Evolutionary conservation across 768 basidiomycete genomes (phyloP).

Genomic region (Termitomyces sp.): DNA sequence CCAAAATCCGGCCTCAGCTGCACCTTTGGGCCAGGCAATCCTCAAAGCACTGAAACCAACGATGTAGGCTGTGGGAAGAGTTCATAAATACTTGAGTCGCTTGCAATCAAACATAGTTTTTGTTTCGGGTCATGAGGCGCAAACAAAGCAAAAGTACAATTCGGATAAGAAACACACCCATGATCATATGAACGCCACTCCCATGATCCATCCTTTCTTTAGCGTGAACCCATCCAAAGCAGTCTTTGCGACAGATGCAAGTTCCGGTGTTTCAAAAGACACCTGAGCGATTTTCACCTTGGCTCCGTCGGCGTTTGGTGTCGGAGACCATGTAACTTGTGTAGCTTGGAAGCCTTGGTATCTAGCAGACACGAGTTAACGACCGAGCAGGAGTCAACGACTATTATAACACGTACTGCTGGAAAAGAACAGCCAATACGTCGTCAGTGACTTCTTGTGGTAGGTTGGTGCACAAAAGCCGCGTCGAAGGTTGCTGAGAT

Average conservation of each 20-base stretch:
- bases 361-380: conserved; percentile 32
- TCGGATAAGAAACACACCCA: conserved; percentile 9
- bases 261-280: conserved; percentile 66
- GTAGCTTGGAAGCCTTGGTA: conserved; percentile 79
- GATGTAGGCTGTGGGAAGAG: background rate
- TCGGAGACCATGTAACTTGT: conserved; percentile 63
- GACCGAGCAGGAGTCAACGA: no score
- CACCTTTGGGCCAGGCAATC: conserved; percentile 48
- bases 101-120: background rate
- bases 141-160: conserved; percentile 3
- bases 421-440: conserved; percentile 82
- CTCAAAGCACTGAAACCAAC: conserved; percentile 38
- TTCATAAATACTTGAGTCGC: background rate
- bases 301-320: conserved; percentile 56
- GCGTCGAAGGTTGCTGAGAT: conserved; percentile 49
- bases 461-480: conserved; percentile 77
- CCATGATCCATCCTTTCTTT: conserved; percentile 84
- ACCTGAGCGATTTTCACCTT: conserved; percentile 79
- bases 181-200: conserved; percentile 57
- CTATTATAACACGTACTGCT: conserved; percentile 59
- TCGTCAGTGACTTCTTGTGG: conserved; percentile 88
- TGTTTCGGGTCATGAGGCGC: no score
- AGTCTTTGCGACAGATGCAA: conserved; percentile 73
- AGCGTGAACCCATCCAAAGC: conserved; percentile 82
- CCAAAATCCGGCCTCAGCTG: conserved; percentile 69